Evolutionary conservation across 768 basidiomycete species (phyloP), one percentile per base, ranked within the genome.

Genomic region (Rhodotorula toruloides): DNA sequence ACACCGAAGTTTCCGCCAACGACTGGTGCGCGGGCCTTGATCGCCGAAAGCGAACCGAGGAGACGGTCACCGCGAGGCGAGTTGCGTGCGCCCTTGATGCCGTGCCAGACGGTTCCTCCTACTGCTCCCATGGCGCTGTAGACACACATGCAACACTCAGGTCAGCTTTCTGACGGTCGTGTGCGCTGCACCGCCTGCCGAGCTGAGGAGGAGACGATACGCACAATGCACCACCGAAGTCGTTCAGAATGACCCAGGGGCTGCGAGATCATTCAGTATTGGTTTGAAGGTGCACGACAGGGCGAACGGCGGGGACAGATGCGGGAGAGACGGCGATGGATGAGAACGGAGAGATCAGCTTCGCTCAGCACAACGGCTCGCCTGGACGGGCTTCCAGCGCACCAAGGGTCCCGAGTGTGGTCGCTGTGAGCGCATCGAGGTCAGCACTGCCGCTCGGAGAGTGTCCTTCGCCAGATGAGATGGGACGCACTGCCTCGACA

Each of bases 91-190:
- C 94, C 94, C 80, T 98, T 98, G 73, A 97, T 91, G 61, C 92
- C 91, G 79, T 97, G 92, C 94, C 94, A 98, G 76, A 97, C 91
- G 71, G 89, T 91, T 75, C 94, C 94, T 74, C 94, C 94, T 61
- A 98, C 87, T 42, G 92, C 91, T 77, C 93, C 93, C 93, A 97
- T 97, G 25, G 93, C 85, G 79, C 60, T 67, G 60, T 29, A 8
- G 12, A n/a, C n/a, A n/a, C n/a, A n/a, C n/a, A n/a, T n/a, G 25
- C 8, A 1, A 6, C 32, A n/a, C 14, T 11, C 10, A 9, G 19
- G 27, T 4, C 29, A 53, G 58, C 4, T 4, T 5, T 3, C 21
- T 47, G 11, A 25, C 27, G 29, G 7, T 29, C 27, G 55, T 19
- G 54, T n/a, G 42, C 22, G 14, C 44, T 16, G 44, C 22, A 5